Percentiles rank a stretch among this genome's conserved stretches.
phyloP scores from a whole-genome alignment of 345 rosid genomes.

The Arabidopsis arenosa region DNA sequence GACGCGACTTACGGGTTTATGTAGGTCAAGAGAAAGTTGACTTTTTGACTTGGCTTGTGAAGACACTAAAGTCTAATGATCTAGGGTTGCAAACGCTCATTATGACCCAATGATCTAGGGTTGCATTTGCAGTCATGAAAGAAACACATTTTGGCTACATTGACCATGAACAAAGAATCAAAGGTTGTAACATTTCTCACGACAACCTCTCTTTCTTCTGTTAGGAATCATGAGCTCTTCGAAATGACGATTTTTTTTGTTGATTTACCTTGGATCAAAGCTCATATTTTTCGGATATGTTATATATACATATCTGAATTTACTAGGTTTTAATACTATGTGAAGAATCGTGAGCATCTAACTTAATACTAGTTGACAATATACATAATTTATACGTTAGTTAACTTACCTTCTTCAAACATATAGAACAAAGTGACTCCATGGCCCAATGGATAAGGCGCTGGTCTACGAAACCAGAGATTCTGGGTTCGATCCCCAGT shows the following conservation, averaged over 20 bases:
- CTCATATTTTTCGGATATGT: too few species aligned
- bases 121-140: not conserved
- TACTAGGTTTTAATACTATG: too few species aligned
- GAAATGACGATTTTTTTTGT: too few species aligned
- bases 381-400: too few species aligned
- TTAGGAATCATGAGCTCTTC: too few species aligned
- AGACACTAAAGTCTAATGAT: not conserved
- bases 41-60: conserved; percentile 16
- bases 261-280: too few species aligned
- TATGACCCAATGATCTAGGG: not conserved
- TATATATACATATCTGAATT: too few species aligned
- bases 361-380: too few species aligned
- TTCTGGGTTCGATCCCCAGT: conserved; percentile 92
- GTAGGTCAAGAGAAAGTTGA: conserved; percentile 21
- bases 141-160: not conserved
- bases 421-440: conserved; percentile 24
- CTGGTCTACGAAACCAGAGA: conserved; percentile 95
- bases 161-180: not conserved
- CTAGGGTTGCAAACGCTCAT: not conserved
- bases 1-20: conserved; percentile 33
- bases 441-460: conserved; percentile 95
- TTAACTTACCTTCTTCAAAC: too few species aligned
- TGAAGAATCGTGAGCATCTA: too few species aligned
- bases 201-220: too few species aligned
- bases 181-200: too few species aligned